A percentile compares a stretch with the other conserved stretches of the same genome.
phyloP scores from a whole-genome alignment of 2,329 filamentous ascomycete species.

The Alternaria arbusti region DNA sequence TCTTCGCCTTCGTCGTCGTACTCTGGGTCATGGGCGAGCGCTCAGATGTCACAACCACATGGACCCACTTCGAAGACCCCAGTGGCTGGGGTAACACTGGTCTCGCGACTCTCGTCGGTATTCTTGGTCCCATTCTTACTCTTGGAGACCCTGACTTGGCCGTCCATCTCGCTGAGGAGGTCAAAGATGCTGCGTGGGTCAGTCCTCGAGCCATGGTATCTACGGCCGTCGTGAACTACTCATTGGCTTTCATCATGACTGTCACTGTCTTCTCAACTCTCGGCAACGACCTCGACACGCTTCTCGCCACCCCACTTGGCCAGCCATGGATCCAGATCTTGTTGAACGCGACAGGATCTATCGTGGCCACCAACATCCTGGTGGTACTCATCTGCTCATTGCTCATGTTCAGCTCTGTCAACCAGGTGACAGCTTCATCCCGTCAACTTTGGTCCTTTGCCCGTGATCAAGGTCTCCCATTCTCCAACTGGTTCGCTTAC shows the following conservation, averaged over 20 bases:
- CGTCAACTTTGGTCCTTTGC: conserved; percentile 39
- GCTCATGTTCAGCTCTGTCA: conserved; percentile 2
- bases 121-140: conserved; percentile 39
- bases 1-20: conserved; percentile 55
- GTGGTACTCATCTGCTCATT: conserved; percentile 9
- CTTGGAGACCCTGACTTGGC: conserved; percentile 43
- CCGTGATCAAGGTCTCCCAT: conserved; percentile 34
- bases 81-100: conserved; percentile 50
- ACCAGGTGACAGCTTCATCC: conserved; percentile 23
- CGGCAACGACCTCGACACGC: not conserved
- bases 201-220: conserved; percentile 47
- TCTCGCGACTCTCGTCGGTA: conserved; percentile 51
- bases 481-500: conserved; percentile 14
- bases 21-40: conserved; percentile 37
- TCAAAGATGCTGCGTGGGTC: conserved; percentile 27
- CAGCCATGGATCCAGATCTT: conserved; percentile 31
- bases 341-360: conserved; percentile 25
- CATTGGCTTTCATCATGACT: conserved; percentile 40
- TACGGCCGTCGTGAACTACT: conserved; percentile 42
- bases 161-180: conserved; percentile 41
- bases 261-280: conserved; percentile 17
- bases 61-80: conserved; percentile 54
- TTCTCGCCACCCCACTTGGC: conserved; percentile 16
- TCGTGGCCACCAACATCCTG: conserved; percentile 22
- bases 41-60: conserved; percentile 47